These are phyloP conservation scores for Pythium periplocum DNA, from an alignment of 352 stramenopile species.

Conservation along the genomic window DNA sequence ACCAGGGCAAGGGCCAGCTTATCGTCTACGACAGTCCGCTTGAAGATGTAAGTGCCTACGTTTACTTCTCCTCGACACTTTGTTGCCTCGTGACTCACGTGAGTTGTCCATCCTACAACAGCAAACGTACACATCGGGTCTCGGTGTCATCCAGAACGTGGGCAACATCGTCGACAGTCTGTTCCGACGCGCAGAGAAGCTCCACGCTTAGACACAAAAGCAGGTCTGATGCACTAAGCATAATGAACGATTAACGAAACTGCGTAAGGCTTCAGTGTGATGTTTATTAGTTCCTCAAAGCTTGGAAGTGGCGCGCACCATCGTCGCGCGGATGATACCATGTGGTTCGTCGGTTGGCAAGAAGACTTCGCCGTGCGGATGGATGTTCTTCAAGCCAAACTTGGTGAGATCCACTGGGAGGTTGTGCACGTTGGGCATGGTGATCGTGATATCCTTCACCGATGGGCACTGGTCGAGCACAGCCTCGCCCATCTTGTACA, in stretches of 20 bases:
- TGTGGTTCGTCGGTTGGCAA: slow-evolving; percentile 82
- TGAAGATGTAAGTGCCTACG: slow-evolving; percentile 78
- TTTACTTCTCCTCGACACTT: not conserved
- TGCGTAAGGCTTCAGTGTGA: too few relatives aligned
- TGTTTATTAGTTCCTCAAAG: slow-evolving; percentile 21
- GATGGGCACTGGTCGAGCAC: slow-evolving; percentile 60
- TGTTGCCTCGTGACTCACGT: slow-evolving; percentile 1
- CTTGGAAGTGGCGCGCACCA: slow-evolving; percentile 55
- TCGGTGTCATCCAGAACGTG: slow-evolving; percentile 96
- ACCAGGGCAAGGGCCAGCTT: slow-evolving; percentile 99
- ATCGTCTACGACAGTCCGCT: slow-evolving; percentile 95
- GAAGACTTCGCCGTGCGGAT: slow-evolving; percentile 87
- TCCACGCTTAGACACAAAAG: slow-evolving; percentile 44
- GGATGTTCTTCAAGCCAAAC: slow-evolving; percentile 82
- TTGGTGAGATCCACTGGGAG: slow-evolving; percentile 78
- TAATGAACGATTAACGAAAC: too few relatives aligned
- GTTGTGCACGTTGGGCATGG: slow-evolving; percentile 89
- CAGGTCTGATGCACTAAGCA: too few relatives aligned
- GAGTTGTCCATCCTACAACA: slow-evolving; percentile 17
- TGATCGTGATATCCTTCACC: slow-evolving; percentile 72
- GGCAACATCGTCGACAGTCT: slow-evolving; percentile 95
- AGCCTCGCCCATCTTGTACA: slow-evolving; percentile 84
- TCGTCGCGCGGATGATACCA: slow-evolving; percentile 83
- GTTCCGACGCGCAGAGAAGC: slow-evolving; percentile 85
- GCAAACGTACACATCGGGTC: slow-evolving; percentile 90